Evolutionary conservation across 176 grass and related monocot species (phyloP).

Genomic region (Oryza glaberrima): DNA sequence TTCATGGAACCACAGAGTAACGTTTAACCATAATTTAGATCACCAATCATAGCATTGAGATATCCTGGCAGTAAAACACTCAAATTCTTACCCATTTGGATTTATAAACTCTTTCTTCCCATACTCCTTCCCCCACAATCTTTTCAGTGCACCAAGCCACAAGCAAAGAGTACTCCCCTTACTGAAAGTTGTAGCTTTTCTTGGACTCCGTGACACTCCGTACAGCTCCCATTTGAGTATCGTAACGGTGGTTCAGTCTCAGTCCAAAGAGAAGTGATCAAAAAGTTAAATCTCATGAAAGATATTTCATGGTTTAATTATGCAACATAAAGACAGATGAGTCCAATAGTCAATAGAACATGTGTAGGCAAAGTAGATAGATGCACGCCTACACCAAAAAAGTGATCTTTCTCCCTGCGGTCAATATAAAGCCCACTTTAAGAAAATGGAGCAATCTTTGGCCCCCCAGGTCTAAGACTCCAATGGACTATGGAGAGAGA

Average conservation of each 20-base stretch:
- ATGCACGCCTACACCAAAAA: conserved; percentile 48
- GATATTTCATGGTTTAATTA: conserved; percentile 42
- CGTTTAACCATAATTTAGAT: conserved; percentile 30
- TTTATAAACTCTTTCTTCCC: conserved; percentile 50
- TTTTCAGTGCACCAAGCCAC: conserved; percentile 56
- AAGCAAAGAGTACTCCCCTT: conserved; percentile 40
- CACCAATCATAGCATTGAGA: conserved; percentile 41
- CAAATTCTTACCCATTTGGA: conserved; percentile 30
- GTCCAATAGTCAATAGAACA: conserved; percentile 51
- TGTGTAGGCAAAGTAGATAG: conserved; percentile 40
- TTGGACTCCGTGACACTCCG: conserved; percentile 22
- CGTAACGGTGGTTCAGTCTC: conserved; percentile 26
- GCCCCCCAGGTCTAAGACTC: conserved; percentile 25
- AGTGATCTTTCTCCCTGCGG: conserved; percentile 36
- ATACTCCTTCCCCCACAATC: conserved; percentile 36
- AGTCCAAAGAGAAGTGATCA: conserved; percentile 38
- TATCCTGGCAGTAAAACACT: conserved; percentile 44
- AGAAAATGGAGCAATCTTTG: conserved; percentile 40
- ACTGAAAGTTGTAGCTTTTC: conserved; percentile 49
- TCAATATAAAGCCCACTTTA: conserved; percentile 49
- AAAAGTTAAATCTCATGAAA: conserved; percentile 47
- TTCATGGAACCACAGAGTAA: background rate
- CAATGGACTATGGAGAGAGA: conserved; percentile 11
- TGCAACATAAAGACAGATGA: conserved; percentile 36
- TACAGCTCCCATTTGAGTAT: conserved; percentile 50